Conservation (phyloP, 2,329 filamentous ascomycete genomes). For the Penicillium italicum region DNA sequence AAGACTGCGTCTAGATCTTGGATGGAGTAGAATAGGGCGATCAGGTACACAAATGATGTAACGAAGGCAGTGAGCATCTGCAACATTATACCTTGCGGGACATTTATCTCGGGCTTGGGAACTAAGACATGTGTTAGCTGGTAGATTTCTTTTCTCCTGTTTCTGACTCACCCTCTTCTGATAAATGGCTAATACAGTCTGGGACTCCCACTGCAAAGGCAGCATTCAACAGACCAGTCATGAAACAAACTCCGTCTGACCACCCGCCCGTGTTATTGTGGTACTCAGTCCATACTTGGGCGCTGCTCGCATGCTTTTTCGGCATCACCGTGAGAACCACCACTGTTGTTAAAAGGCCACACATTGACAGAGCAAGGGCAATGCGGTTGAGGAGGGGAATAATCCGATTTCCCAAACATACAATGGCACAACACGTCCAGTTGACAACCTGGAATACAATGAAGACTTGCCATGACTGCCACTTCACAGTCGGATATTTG, state of each 20-base stretch:
- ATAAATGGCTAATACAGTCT: constrained; percentile 60
- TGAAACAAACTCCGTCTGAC: constrained; percentile 44
- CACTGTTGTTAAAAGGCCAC: constrained; percentile 48
- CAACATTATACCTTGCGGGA: constrained; percentile 46
- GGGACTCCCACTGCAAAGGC: constrained; percentile 64
- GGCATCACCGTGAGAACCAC: constrained; percentile 51
- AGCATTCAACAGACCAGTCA: constrained; percentile 61
- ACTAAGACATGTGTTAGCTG: constrained; percentile 14
- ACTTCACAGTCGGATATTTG: constrained; percentile 18
- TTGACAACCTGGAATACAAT: constrained; percentile 46
- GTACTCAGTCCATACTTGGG: constrained; percentile 29
- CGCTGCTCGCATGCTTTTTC: constrained; percentile 23
- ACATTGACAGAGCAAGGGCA: constrained; percentile 53
- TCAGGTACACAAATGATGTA: constrained; percentile 48
- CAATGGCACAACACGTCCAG: constrained; percentile 49
- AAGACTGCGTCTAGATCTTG: constrained; percentile 51
- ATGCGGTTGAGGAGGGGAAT: constrained; percentile 51
- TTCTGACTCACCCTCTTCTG: constrained; percentile 49
- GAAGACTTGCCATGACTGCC: constrained; percentile 33
- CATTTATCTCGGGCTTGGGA: constrained; percentile 31
- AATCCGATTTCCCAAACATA: constrained; percentile 52
- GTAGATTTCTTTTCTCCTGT: background rate
- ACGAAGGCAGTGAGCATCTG: constrained; percentile 46
- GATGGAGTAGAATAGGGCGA: constrained; percentile 40
- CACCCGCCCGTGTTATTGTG: constrained; percentile 31